These are phyloP conservation scores for Breviolum minutum DNA, from an alignment of 73 alveolate species.

Conservation along the genomic window DNA sequence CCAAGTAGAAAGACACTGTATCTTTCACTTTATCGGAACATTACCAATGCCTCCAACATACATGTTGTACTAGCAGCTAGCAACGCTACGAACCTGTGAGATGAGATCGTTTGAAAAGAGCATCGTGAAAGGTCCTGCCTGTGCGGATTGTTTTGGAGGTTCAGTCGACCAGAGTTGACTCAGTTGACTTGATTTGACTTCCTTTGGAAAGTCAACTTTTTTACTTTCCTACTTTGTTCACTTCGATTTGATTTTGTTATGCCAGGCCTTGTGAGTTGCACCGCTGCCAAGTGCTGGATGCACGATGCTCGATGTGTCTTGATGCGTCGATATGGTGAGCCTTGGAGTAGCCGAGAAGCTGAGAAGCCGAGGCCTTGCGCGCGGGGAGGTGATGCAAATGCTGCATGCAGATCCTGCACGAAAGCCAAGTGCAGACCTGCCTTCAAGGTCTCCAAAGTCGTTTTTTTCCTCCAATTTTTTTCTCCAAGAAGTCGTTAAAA, in stretches of 20 bases:
- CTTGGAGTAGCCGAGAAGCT: background rate
- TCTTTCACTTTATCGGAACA: too few relatives aligned
- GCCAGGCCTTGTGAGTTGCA: conserved; percentile 81
- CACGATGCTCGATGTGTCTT: background rate
- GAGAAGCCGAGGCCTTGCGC: conserved; percentile 72
- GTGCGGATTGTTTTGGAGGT: conserved; percentile 87
- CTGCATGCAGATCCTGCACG: conserved; percentile 70
- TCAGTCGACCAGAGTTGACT: background rate
- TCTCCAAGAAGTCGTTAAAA: too few relatives aligned
- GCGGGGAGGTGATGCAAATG: conserved; percentile 68
- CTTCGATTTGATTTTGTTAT: too few relatives aligned
- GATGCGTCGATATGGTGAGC: background rate
- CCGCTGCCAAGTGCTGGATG: conserved; percentile 87
- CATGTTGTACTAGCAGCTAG: too few relatives aligned
- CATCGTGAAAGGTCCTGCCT: conserved; percentile 24
- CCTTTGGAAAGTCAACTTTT: background rate
- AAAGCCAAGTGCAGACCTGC: conserved; percentile 55
- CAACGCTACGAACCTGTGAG: background rate
- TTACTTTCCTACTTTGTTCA: background rate
- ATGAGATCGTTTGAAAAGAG: background rate
- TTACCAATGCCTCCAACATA: too few relatives aligned
- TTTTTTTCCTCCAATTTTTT: too few relatives aligned
- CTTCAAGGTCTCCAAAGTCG: background rate
- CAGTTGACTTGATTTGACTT: background rate
- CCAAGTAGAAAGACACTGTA: background rate